Evolutionary conservation across 768 basidiomycete species (phyloP).

Genomic region (Trametes cubensis): DNA sequence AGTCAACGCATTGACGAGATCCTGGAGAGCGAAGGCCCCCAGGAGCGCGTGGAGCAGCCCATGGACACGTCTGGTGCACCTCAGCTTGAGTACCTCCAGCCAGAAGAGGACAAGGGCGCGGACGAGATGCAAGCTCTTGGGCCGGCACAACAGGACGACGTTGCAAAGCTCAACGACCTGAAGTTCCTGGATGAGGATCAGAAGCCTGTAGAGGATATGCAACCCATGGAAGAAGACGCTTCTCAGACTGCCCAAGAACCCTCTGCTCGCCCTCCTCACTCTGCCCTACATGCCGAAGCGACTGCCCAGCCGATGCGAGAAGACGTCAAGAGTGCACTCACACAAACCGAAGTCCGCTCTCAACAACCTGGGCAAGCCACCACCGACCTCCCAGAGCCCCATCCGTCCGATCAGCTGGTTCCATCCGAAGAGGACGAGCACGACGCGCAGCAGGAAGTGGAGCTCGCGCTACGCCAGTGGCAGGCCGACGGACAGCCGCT

Average conservation of each 20-base stretch:
- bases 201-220: conserved; percentile 2
- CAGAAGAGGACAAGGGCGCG: conserved; percentile 56
- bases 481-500: conserved; percentile 59
- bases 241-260: not conserved
- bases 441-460: conserved; percentile 39
- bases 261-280: not conserved
- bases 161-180: conserved; percentile 79
- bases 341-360: conserved; percentile 23
- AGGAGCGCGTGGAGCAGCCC: conserved; percentile 29
- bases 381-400: not conserved
- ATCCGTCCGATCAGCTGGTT: conserved; percentile 6
- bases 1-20: conserved; percentile 86
- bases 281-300: conserved; percentile 15
- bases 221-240: conserved; percentile 11
- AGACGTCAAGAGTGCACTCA: conserved; percentile 26
- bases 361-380: conserved; percentile 2
- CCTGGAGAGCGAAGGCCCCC: conserved; percentile 45
- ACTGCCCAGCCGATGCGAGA: conserved; percentile 5
- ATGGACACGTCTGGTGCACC: conserved; percentile 44
- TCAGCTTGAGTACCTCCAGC: conserved; percentile 76
- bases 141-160: conserved; percentile 81
- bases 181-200: conserved; percentile 66
- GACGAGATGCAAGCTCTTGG: conserved; percentile 89
- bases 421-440: conserved; percentile 26
- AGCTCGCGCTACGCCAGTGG: conserved; percentile 63